Conservation (phyloP, 257 asterid genomes). For the Solanum bulbocastanum region DNA sequence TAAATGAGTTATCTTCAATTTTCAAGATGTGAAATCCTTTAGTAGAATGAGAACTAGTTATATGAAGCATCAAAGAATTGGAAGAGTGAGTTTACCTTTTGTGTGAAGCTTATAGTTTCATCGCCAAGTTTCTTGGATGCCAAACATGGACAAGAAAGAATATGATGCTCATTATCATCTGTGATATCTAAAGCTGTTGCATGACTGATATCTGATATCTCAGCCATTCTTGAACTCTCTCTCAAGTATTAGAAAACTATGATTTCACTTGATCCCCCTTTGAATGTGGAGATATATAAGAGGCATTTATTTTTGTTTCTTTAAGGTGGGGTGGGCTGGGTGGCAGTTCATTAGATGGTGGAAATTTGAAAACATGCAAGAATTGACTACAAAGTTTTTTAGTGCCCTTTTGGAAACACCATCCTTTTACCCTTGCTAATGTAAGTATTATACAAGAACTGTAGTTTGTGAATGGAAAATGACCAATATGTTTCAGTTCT, state of each 20-base stretch:
- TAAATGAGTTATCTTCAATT: not conserved
- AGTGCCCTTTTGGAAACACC: not conserved
- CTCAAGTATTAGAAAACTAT: not conserved
- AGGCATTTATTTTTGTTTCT: not conserved
- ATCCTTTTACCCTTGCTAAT: not conserved
- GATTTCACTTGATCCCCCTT: not conserved
- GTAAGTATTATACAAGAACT: not conserved
- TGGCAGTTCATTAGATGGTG: not conserved
- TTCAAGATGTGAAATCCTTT: not conserved
- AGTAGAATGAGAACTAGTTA: not conserved
- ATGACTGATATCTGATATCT: not conserved
- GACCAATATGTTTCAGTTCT: not conserved
- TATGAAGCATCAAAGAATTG: not conserved
- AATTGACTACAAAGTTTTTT: not conserved
- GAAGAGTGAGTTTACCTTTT: not conserved
- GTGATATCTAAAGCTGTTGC: not conserved
- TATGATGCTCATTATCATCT: not conserved
- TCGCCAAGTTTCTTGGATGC: not conserved
- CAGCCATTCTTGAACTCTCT: not conserved
- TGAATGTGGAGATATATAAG: not conserved
- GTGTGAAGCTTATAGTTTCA: not conserved
- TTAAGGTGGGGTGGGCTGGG: not conserved
- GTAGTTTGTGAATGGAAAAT: not conserved
- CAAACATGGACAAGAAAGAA: not conserved
- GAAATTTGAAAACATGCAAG: not conserved